Base-by-base conservation (phyloP, 2,329 filamentous ascomycete genomes). In the Beauveria sp. region DNA sequence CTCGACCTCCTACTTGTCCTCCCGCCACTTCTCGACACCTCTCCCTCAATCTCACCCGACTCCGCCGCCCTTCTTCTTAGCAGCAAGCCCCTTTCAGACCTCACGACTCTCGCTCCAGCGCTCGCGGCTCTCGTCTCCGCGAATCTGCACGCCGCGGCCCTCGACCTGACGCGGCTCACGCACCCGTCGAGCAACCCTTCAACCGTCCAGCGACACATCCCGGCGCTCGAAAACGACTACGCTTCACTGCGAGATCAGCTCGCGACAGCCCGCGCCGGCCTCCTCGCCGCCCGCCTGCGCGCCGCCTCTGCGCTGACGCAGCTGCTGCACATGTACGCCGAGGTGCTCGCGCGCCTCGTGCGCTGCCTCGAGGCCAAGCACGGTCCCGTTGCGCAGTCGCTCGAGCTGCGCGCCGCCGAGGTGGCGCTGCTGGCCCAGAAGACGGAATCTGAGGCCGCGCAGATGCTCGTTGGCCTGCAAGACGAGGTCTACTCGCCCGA, bases 121-220 rank as follows among this genome's bases (percentile, higher is more conserved):
- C 71, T 84, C 24, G 68, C 72, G 1, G 62, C 67, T 2, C 71
- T 80, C 14, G 55, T 83, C 24, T 81, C 80, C 5, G 62, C 70
- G 0, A 70, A 73, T 26, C 73, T 84, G 0, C 75, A 77, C 59
- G 62, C 70, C 1, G 73, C 75, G n/a, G 79, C 80, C 41, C 70
- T 72, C 20, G 64, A 70, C 26, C 70, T 81, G 9, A 73, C 77
- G 2, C 75, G 77, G 50, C 70, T 78, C n/a, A 66, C 74, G 6
- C 72, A 73, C 62, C 77, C 79, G 1, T 72, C 72, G 18, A 82
- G 79, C 1, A 83, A 83, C 69, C 75, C 81, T 0, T 82, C 81
- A 22, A 83, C 77, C 67, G 73, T 86, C n/a, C 84, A 86, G 72
- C 82, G 84, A 22, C 71, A 76, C 26, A 79, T 87, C 55, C 75